A percentile compares a stretch with the other conserved stretches of the same genome.
Evolutionary conservation across 331 rosid genomes (phyloP).

Genomic region (Arachis monticola): DNA sequence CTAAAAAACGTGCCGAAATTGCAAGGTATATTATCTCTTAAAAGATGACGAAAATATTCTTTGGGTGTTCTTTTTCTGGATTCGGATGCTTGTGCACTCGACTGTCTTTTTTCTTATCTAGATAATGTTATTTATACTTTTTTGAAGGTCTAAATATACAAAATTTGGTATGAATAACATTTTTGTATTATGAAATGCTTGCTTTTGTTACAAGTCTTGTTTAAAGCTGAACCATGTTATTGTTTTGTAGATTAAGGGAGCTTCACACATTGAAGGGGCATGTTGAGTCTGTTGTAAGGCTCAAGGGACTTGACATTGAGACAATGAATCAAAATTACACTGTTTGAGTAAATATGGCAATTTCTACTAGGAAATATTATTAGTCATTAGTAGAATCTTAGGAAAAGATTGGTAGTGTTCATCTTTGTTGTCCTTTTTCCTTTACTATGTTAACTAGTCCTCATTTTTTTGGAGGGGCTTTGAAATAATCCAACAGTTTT

Average conservation of each 20-base stretch:
- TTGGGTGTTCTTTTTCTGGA: too few relatives aligned
- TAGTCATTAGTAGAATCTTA: background rate
- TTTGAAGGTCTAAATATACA: too few relatives aligned
- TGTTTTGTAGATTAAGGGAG: constrained; percentile 64
- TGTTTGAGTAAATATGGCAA: constrained; percentile 47
- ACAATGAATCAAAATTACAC: constrained; percentile 80
- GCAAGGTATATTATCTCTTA: constrained; percentile 53
- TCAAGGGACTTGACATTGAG: constrained; percentile 75
- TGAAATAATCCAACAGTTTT: constrained; percentile 46
- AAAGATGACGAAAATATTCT: too few relatives aligned
- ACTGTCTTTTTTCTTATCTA: too few relatives aligned
- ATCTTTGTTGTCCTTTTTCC: constrained; percentile 25
- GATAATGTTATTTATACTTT: too few relatives aligned
- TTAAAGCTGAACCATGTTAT: background rate
- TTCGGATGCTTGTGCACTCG: too few relatives aligned
- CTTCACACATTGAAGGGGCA: constrained; percentile 80
- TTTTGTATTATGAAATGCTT: too few relatives aligned
- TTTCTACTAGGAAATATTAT: constrained; percentile 3
- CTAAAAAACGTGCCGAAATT: constrained; percentile 75
- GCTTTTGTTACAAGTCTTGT: too few relatives aligned
- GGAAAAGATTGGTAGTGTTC: background rate
- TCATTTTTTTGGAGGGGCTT: constrained; percentile 9
- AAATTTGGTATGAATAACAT: too few relatives aligned
- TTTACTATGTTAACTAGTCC: constrained; percentile 1
- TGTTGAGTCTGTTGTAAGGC: constrained; percentile 72